Evolutionary conservation across 1,284 basidiomycete genomes (phyloP), one percentile per base, ranked within the genome.

Genomic region (Apiotrichum mycotoxinovorans): DNA sequence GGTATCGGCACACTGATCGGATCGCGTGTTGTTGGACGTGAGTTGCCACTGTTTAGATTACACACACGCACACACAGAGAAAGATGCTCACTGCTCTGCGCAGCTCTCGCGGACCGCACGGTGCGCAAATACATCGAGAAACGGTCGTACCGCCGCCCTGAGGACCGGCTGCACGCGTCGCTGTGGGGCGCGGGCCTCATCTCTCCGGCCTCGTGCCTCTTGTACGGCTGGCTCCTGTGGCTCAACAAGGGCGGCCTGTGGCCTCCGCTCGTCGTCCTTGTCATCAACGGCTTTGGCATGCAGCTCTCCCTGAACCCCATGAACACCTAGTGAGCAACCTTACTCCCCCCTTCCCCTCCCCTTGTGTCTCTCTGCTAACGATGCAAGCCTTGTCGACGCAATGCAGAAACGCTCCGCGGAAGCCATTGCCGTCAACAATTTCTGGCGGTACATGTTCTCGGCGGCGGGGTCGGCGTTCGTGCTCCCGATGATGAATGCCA

Each of bases 1-100:
- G 86, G 87, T 1, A 35, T 83, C 3, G 86, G 86, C 1, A 87
- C 86, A 64, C 78, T 85, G 49, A 66, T 83, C 34, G 85, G 84
- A 0, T 79, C 82, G 0, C 79, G 81, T 1, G 59, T 84, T 34
- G 78, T 81, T 0, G 86, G 85, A 0, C 70, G 70, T 72, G 49
- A 66, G 70, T 70, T 12, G 22, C 30, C 9, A 12, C 27, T 10
- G 5, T 20, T 18, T 37, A 8, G n/a, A 15, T 15, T n/a, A n/a
- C n/a, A n/a, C n/a, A n/a, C n/a, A n/a, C n/a, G n/a, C n/a, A n/a
- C n/a, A n/a, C n/a, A n/a, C n/a, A n/a, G n/a, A n/a, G n/a, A 27
- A n/a, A 46, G 20, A 44, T 15, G 18, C 51, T 55, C 4, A 51
- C 26, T 18, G 5, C n/a, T n/a, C n/a, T n/a, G n/a, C n/a, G 17